These are phyloP conservation scores for Leishmania lainsoni DNA, from an alignment of 208 protist species.

Conservation along the genomic window DNA sequence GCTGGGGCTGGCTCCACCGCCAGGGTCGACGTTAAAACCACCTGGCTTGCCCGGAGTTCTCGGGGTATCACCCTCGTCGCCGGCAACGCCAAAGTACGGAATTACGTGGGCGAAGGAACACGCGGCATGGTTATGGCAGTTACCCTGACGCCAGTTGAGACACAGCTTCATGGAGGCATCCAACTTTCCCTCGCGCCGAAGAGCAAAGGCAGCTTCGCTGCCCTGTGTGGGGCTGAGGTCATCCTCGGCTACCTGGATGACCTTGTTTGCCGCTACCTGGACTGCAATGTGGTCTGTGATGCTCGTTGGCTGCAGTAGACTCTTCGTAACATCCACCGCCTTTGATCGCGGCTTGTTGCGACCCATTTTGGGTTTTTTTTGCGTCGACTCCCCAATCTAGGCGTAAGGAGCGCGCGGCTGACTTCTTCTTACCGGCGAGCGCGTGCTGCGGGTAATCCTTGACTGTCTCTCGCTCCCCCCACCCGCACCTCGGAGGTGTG, in stretches of 20 bases:
- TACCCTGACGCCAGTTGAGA: conserved; percentile 71
- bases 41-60: conserved; percentile 7
- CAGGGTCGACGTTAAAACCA: background rate
- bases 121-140: conserved; percentile 73
- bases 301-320: conserved; percentile 58
- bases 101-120: conserved; percentile 77
- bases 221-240: conserved; percentile 83
- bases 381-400: background rate
- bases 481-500: background rate
- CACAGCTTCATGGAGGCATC: conserved; percentile 75
- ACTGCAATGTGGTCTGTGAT: conserved; percentile 64
- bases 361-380: conserved; percentile 11
- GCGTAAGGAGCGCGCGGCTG: background rate
- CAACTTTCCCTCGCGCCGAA: conserved; percentile 66
- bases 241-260: conserved; percentile 60
- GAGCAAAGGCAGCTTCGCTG: conserved; percentile 69
- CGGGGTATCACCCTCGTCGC: conserved; percentile 5
- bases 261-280: conserved; percentile 41
- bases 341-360: conserved; percentile 47
- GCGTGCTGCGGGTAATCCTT: background rate
- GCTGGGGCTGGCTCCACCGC: conserved; percentile 1
- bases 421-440: background rate
- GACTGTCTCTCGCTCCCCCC: background rate
- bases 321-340: conserved; percentile 82
- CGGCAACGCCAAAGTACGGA: conserved; percentile 49